phyloP scores from a whole-genome alignment of 768 basidiomycete species.

The Lyophyllum shimeji region DNA sequence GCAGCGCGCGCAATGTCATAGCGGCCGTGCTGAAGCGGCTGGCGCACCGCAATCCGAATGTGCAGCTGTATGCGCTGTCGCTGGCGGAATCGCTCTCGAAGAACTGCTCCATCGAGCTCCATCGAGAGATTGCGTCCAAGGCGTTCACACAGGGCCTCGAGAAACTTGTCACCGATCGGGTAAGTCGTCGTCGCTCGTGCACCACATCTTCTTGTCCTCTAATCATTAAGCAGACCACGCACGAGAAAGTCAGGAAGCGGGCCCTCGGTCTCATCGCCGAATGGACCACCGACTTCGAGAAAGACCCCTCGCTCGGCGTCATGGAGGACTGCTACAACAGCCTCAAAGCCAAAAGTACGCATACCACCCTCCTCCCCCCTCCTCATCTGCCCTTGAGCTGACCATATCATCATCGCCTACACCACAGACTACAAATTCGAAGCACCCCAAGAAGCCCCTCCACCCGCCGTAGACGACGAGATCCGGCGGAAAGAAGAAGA shows the following conservation, averaged over 20 bases:
- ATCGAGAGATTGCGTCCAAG: slow-evolving; percentile 85
- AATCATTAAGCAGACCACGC: slow-evolving; percentile 64
- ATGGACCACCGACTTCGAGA: slow-evolving; percentile 86
- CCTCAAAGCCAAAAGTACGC: slow-evolving; percentile 77
- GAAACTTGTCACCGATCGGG: slow-evolving; percentile 85
- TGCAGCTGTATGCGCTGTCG: slow-evolving; percentile 90
- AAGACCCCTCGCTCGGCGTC: slow-evolving; percentile 75
- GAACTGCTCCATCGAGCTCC: slow-evolving; percentile 81
- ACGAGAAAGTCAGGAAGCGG: slow-evolving; percentile 85
- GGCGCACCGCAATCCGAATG: slow-evolving; percentile 92
- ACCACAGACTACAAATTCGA: slow-evolving; percentile 84
- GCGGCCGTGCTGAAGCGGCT: slow-evolving; percentile 87
- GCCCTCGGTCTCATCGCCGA: slow-evolving; percentile 69
- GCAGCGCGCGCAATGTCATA: slow-evolving; percentile 86
- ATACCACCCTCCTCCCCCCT: neutral
- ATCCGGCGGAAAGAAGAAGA: slow-evolving; percentile 86
- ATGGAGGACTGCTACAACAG: slow-evolving; percentile 89
- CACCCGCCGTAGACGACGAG: slow-evolving; percentile 75
- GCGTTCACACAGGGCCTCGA: slow-evolving; percentile 91
- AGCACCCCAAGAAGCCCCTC: slow-evolving; percentile 56
- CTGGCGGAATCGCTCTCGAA: slow-evolving; percentile 87
- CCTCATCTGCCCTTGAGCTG: neutral
- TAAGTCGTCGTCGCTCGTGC: slow-evolving; percentile 31
- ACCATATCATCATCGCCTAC: neutral
- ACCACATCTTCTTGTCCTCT: neutral